phyloP scores from a whole-genome alignment of 2,329 filamentous ascomycete species.

The Thielaviopsis musarum region DNA sequence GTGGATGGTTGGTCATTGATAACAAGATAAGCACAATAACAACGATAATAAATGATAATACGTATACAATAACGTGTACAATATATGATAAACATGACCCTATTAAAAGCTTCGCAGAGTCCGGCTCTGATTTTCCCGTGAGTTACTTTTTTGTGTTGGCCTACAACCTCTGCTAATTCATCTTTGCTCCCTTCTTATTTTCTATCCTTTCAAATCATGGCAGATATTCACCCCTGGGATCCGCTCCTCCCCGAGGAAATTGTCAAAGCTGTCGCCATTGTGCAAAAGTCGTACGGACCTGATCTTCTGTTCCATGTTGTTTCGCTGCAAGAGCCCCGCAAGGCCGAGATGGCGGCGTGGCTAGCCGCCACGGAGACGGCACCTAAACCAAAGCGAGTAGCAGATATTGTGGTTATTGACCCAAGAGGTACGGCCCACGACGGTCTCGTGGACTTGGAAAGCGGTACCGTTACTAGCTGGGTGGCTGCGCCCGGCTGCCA shows the following conservation, averaged over 20 bases:
- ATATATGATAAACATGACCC: too few relatives aligned
- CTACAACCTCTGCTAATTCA: background rate
- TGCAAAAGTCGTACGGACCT: conserved; percentile 52
- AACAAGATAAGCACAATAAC: too few relatives aligned
- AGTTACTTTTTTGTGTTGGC: too few relatives aligned
- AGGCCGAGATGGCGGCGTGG: conserved; percentile 70
- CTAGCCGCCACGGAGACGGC: conserved; percentile 44
- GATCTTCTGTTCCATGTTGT: conserved; percentile 75
- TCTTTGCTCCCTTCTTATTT: background rate
- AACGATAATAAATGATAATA: too few relatives aligned
- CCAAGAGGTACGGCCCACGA: conserved; percentile 68
- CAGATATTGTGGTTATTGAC: conserved; percentile 70
- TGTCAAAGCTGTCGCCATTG: conserved; percentile 46
- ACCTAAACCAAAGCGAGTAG: conserved; percentile 51
- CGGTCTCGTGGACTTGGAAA: conserved; percentile 57
- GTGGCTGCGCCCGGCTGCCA: conserved; percentile 60
- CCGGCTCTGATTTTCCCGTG: too few relatives aligned
- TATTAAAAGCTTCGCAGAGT: too few relatives aligned
- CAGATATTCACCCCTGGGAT: conserved; percentile 47
- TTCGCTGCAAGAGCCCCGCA: conserved; percentile 68
- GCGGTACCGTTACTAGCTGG: conserved; percentile 55
- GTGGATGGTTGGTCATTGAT: too few relatives aligned
- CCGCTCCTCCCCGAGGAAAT: conserved; percentile 61
- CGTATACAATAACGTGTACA: too few relatives aligned
- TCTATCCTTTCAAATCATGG: background rate